Base-by-base conservation (phyloP, 768 basidiomycete species). In the Podaxis pistillaris region DNA sequence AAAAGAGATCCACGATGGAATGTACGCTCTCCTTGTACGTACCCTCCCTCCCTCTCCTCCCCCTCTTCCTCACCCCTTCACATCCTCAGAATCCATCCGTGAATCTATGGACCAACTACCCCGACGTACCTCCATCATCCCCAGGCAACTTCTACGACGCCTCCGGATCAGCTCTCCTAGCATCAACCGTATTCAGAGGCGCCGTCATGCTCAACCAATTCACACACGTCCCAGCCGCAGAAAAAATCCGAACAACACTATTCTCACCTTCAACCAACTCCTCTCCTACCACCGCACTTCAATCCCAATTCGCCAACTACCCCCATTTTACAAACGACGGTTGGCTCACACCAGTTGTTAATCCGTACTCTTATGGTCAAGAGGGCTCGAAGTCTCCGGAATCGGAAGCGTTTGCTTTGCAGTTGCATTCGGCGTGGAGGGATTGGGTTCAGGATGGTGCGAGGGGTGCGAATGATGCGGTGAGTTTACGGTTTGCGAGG, bases 371-470 rank as follows among this genome's bases (percentile, higher is more conserved):
- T 1, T 87, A 80, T 67, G 75, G 77, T 0, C 11, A 64, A 1
- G 62, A 82, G 63, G 88, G 89, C 0, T 62, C 72, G 0, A 22
- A 83, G 19, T 90, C 89, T 63, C 83, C 93, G 1, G 94, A 96
- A 72, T 87, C 81, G 0, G 81, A 95, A 75, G 90, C 89, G 6
- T 96, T 96, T 72, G 84, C 90, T 11, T 71, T 95, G 4, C 80
- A 87, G 68, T 79, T 94, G 74, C 80, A 93, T 62, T 83, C 90
- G 0, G 89, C 90, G 3, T 91, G 86, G 80, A 76, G 80, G 49
- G 93, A 93, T 66, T 94, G 92, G 91, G 79, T 82, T 1, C 76
- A 74, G 0, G 80, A 71, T 30, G 88, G 89, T 0, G 74, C 81
- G 3, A 74, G 77, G 28, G 87, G 87, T 6, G 60, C 60, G 19